Percentiles rank a stretch among this genome's conserved stretches.
phyloP scores from a whole-genome alignment of 1,284 basidiomycete genomes.

The Amylostereum areolatum region DNA sequence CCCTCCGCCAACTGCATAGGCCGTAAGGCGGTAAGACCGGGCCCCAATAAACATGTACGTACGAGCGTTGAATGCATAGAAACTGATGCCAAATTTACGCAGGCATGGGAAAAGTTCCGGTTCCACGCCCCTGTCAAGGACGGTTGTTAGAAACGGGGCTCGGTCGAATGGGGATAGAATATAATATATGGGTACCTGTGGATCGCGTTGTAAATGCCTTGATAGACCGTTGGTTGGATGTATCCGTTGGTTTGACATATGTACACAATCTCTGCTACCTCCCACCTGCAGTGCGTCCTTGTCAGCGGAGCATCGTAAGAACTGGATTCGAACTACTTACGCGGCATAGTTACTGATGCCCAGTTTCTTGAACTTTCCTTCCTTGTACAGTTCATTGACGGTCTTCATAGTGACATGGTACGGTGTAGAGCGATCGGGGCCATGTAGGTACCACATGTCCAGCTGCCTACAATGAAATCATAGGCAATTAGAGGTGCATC shows the following conservation, averaged over 20 bases:
- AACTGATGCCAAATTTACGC: constrained; percentile 54
- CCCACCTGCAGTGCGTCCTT: constrained; percentile 28
- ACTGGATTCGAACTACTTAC: constrained; percentile 16
- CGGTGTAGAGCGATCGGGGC: constrained; percentile 41
- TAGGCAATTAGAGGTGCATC: neutral
- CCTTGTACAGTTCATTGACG: constrained; percentile 42
- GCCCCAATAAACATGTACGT: constrained; percentile 6
- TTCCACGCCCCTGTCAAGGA: constrained; percentile 33
- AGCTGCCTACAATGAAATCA: constrained; percentile 16
- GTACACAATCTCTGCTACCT: constrained; percentile 57
- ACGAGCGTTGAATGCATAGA: constrained; percentile 53
- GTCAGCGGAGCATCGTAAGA: neutral
- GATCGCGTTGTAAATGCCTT: constrained; percentile 57
- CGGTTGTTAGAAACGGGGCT: neutral
- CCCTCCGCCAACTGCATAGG: constrained; percentile 26
- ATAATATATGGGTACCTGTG: constrained; percentile 26
- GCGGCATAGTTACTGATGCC: constrained; percentile 48
- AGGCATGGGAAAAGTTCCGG: constrained; percentile 61
- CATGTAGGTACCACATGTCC: constrained; percentile 52
- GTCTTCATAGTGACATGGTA: constrained; percentile 42
- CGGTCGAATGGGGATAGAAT: neutral
- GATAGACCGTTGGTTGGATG: constrained; percentile 62
- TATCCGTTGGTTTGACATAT: constrained; percentile 50
- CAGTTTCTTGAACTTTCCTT: constrained; percentile 38
- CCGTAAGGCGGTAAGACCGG: neutral